These are phyloP conservation scores for Trichomonascaceae sp. DNA, from an alignment of 1,139 yeast genomes.

Conservation along the genomic window DNA sequence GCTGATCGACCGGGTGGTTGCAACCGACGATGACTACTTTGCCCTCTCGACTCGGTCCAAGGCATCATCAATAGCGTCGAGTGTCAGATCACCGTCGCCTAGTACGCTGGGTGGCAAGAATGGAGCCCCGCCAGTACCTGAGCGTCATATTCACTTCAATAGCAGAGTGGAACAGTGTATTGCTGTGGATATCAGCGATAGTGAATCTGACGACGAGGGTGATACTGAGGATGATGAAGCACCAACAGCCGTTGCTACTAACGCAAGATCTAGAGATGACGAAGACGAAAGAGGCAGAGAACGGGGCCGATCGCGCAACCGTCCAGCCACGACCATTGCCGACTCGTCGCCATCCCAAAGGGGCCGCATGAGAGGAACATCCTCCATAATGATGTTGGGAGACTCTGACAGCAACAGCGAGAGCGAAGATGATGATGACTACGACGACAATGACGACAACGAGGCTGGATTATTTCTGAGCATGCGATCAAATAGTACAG, in stretches of 20 bases:
- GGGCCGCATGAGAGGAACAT: neutral
- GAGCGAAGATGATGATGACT: slow-evolving; percentile 12
- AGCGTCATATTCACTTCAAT: slow-evolving; percentile 72
- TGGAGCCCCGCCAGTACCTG: neutral
- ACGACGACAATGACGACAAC: slow-evolving; percentile 22
- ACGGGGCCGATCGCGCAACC: neutral
- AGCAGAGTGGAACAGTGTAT: slow-evolving; percentile 90
- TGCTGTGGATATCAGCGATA: slow-evolving; percentile 42
- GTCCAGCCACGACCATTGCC: neutral
- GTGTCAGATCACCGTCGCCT: neutral
- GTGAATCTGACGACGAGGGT: slow-evolving; percentile 14
- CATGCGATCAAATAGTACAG: slow-evolving; percentile 29
- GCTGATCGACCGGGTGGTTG: slow-evolving; percentile 2
- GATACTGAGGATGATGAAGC: slow-evolving; percentile 3
- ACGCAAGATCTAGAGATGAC: slow-evolving; percentile 3
- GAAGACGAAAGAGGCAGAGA: slow-evolving; percentile 2
- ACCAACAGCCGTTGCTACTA: slow-evolving; percentile 2
- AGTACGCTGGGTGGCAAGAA: neutral
- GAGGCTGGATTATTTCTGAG: slow-evolving; percentile 54
- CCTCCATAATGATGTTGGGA: too few species aligned
- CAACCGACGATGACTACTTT: slow-evolving; percentile 2
- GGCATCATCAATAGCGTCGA: slow-evolving; percentile 4
- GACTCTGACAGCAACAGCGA: neutral
- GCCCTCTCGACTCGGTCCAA: slow-evolving; percentile 4
- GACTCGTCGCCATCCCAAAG: too few species aligned